Evolutionary conservation across 1,284 basidiomycete genomes (phyloP), one percentile per base, ranked within the genome.

Genomic region (Anthracocystis panici-leucophaei): DNA sequence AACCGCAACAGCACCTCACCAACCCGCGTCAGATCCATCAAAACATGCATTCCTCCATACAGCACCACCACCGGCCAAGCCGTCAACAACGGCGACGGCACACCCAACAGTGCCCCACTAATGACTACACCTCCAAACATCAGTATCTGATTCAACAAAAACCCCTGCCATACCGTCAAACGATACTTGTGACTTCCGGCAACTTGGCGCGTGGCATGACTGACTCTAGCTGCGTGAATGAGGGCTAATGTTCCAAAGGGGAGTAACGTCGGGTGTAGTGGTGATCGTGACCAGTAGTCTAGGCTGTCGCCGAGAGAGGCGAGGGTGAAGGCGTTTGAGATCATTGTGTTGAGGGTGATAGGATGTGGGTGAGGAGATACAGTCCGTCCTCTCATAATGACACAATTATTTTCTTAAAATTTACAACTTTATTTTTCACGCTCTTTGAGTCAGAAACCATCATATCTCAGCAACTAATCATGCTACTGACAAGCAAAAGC

Each of bases 201-300:
- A 9, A 80, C 63, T 53, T 73, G 65, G 14, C 79, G 77, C 5
- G 77, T 79, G 9, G 60, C 77, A 70, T 79, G 77, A 45, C 79
- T 80, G 38, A 80, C 69, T n/a, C 79, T 57, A 2, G 73, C 35
- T 18, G 79, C 77, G 29, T 80, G 79, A 4, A 75, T 27, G 14
- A 80, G 42, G 0, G 59, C 61, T 6, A 80, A 51, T 11, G 57
- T 31, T 14, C 74, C 77, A 16, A 80, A 48, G 25, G 79, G 79
- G 1, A 79, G 51, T 44, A 77, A 42, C 0, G 51, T 59, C 1
- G 56, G 65, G 31, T 73, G 70, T n/a, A 73, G 25, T 0, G 70
- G 65, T 0, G 50, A 41, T 20, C 56, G 62, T 12, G 58, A 44
- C 63, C 64, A 63, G 14, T 12, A 23, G 12, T 63, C 59, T 33